Percentiles rank a stretch among this genome's conserved stretches.
phyloP scores from a whole-genome alignment of 139 green algal genomes.

The Coccomyxa sp. region DNA sequence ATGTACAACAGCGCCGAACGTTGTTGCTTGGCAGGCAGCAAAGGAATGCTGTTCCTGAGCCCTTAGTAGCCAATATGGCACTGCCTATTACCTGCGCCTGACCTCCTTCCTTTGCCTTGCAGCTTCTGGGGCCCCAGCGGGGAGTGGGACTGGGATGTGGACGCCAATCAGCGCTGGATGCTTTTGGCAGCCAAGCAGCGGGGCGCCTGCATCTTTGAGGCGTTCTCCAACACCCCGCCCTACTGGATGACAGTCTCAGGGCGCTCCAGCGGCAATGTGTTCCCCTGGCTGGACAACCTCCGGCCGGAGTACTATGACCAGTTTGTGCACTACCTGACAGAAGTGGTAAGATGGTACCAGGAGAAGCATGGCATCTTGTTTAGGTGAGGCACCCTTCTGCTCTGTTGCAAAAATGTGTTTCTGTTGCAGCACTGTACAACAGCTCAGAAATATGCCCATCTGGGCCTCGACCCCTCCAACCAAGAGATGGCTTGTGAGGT shows the following conservation, averaged over 20 bases:
- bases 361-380: constrained; percentile 12
- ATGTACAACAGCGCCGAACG: too few species aligned
- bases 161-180: constrained; percentile 20
- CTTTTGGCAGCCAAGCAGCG: constrained; percentile 20
- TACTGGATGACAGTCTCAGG: constrained; percentile 35
- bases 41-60: too few species aligned
- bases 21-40: too few species aligned
- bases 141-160: constrained; percentile 19
- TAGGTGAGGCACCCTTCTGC: neutral
- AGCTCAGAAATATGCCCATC: too few species aligned
- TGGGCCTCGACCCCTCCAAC: too few species aligned
- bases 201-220: constrained; percentile 27
- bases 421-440: too few species aligned
- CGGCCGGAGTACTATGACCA: constrained; percentile 10
- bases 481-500: neutral
- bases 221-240: constrained; percentile 32
- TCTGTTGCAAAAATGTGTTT: too few species aligned
- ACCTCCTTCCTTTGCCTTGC: neutral
- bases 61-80: too few species aligned
- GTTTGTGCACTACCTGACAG: constrained; percentile 29
- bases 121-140: constrained; percentile 9
- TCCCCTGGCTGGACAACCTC: constrained; percentile 22
- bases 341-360: constrained; percentile 19
- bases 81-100: too few species aligned
- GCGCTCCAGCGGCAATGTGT: constrained; percentile 8